Evolutionary conservation across 2,329 filamentous ascomycete genomes (phyloP).

Genomic region (Alternaria solani): DNA sequence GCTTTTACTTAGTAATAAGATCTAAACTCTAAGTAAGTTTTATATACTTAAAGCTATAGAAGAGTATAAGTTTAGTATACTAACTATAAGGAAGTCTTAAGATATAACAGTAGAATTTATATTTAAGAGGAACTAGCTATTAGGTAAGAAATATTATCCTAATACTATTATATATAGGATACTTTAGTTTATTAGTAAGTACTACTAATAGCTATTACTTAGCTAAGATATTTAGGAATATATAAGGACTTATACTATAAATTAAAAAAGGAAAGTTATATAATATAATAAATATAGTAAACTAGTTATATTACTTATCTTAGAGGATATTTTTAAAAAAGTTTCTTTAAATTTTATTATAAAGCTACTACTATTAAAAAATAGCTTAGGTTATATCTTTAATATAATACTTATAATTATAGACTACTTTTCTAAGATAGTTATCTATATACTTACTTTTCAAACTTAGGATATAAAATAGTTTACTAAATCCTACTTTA

Average conservation of each 20-base stretch:
- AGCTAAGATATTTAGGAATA: neutral
- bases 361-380: neutral
- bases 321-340: neutral
- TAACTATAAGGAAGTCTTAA: neutral
- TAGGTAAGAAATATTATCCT: neutral
- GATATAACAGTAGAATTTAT: too few relatives aligned
- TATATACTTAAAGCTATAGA: neutral
- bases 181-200: neutral
- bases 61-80: neutral
- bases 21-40: neutral
- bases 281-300: neutral
- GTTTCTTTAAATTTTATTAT: neutral
- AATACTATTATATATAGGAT: neutral
- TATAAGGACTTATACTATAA: neutral
- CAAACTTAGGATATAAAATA: too few relatives aligned
- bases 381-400: neutral
- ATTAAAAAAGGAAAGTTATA: neutral
- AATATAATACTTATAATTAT: neutral
- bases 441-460: too few relatives aligned
- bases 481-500: too few relatives aligned
- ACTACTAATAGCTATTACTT: neutral
- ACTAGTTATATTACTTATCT: neutral
- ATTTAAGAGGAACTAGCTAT: neutral
- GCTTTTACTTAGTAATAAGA: neutral
- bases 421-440: neutral